A percentile compares a stretch with the other conserved stretches of the same genome.
These are phyloP conservation scores for Viola odorata DNA, from an alignment of 345 rosid genomes.

Conservation along the genomic window DNA sequence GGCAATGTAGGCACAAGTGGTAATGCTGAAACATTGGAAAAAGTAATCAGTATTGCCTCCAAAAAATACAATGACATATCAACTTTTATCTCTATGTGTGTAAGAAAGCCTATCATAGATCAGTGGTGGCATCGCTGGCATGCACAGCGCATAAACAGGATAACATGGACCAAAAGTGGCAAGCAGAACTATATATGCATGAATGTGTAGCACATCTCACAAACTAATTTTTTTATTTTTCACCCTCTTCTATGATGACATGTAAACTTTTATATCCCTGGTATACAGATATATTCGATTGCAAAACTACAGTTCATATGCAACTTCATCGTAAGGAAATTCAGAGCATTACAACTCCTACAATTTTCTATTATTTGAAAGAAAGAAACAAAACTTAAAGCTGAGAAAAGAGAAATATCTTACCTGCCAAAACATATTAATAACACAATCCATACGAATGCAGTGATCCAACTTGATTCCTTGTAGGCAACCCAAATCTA, in stretches of 20 bases:
- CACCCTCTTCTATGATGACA: background rate
- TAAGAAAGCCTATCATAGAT: too few relatives aligned
- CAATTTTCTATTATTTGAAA: background rate
- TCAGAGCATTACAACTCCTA: background rate
- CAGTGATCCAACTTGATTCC: constrained; percentile 64
- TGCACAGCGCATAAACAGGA: background rate
- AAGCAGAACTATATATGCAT: background rate
- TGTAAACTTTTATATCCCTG: background rate
- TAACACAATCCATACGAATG: constrained; percentile 59
- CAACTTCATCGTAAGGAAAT: background rate
- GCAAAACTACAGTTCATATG: background rate
- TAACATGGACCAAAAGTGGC: background rate
- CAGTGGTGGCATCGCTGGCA: background rate
- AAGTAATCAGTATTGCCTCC: constrained; percentile 5
- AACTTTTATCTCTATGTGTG: background rate
- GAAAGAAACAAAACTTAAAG: background rate
- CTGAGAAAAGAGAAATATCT: background rate
- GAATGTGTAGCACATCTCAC: too few relatives aligned
- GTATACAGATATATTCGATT: background rate
- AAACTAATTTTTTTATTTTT: background rate
- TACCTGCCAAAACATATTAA: constrained; percentile 85
- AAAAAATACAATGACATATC: background rate
- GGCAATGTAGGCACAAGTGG: constrained; percentile 58
- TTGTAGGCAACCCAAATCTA: constrained; percentile 86
- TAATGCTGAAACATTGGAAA: constrained; percentile 41